A percentile compares a stretch with the other conserved stretches of the same genome.
These are phyloP conservation scores for Boletellus ananiceps DNA, from an alignment of 768 basidiomycete species.

Conservation along the genomic window DNA sequence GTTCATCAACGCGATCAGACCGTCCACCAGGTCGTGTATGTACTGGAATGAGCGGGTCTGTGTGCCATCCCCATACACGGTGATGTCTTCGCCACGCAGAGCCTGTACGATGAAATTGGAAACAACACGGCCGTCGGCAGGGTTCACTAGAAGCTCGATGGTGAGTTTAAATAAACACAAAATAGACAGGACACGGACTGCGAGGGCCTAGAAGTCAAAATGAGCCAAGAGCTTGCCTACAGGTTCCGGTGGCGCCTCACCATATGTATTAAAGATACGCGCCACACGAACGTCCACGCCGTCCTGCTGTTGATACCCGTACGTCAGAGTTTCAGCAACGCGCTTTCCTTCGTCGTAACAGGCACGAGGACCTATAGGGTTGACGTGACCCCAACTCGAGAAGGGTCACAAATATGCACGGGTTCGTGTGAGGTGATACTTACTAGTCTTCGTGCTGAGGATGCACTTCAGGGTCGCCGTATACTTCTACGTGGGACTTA, in stretches of 20 bases:
- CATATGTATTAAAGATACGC: conserved; percentile 97
- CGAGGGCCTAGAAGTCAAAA: conserved; percentile 43
- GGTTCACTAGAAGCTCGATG: conserved; percentile 66
- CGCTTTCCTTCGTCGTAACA: conserved; percentile 99
- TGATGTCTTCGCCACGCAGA: conserved; percentile 93
- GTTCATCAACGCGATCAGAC: conserved; percentile 92
- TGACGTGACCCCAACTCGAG: conserved; percentile 92
- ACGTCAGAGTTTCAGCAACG: conserved; percentile 96
- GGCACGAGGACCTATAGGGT: conserved; percentile 97
- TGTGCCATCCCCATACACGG: conserved; percentile 89
- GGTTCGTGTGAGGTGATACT: conserved; percentile 26
- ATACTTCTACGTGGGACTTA: conserved; percentile 63
- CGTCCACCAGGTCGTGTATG: conserved; percentile 95
- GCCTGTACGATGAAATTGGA: conserved; percentile 99
- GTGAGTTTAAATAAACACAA: conserved; percentile 19
- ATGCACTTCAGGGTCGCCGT: conserved; percentile 97
- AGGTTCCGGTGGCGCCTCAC: conserved; percentile 27
- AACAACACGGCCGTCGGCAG: conserved; percentile 94
- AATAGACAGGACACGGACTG: conserved; percentile 47
- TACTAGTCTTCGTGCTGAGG: conserved; percentile 95
- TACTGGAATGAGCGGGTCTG: conserved; percentile 98
- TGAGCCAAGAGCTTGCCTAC: not conserved
- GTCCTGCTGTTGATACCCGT: conserved; percentile 93
- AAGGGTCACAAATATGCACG: conserved; percentile 14
- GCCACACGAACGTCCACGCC: conserved; percentile 95